These are phyloP conservation scores for Alternaria conjuncta DNA, from an alignment of 2,329 filamentous ascomycete genomes.

Conservation along the genomic window DNA sequence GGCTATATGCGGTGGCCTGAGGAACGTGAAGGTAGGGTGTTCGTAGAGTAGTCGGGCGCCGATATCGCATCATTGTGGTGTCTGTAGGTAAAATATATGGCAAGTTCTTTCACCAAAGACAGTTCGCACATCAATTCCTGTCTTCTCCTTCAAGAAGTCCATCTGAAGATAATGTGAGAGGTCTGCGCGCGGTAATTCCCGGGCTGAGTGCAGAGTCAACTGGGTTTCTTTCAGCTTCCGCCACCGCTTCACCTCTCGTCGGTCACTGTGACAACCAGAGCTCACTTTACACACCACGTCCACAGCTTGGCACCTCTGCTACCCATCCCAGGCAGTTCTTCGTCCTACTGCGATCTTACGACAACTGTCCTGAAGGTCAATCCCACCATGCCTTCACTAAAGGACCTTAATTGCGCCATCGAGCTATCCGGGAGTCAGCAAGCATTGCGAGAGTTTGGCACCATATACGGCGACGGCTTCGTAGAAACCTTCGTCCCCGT, in stretches of 20 bases:
- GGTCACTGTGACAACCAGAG: neutral
- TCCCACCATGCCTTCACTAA: slow-evolving; percentile 59
- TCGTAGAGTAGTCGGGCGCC: neutral
- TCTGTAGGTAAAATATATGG: neutral
- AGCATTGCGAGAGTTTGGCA: slow-evolving; percentile 57
- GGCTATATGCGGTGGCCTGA: neutral
- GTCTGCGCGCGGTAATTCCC: too few species aligned
- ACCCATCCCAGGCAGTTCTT: too few species aligned
- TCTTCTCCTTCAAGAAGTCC: neutral
- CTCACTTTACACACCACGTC: neutral
- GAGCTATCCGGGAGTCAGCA: slow-evolving; percentile 54
- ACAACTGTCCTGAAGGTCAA: neutral
- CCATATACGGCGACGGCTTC: slow-evolving; percentile 58
- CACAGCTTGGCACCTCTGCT: too few species aligned
- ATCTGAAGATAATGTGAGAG: neutral
- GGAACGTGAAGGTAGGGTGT: neutral
- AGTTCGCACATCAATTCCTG: neutral
- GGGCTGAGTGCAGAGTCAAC: too few species aligned
- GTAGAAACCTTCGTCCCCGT: slow-evolving; percentile 61
- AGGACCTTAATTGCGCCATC: slow-evolving; percentile 59
- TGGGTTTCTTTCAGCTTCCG: neutral
- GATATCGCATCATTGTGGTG: neutral
- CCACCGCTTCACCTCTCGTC: neutral
- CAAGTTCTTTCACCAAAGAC: neutral
- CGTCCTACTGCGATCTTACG: neutral